phyloP scores from a whole-genome alignment of 805 yeast genomes.

The Spathaspora gorwiae region DNA sequence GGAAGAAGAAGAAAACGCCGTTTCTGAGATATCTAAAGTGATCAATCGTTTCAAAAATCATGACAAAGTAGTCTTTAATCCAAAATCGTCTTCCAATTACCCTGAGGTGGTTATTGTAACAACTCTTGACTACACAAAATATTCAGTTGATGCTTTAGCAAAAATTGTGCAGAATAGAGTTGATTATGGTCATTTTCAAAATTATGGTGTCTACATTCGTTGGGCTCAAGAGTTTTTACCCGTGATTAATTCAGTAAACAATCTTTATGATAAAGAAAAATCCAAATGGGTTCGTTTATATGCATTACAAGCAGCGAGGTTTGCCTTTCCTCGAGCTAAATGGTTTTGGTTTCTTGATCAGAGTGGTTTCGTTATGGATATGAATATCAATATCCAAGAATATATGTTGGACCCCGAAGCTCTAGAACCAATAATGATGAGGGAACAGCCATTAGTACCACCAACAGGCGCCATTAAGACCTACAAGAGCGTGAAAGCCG shows the following conservation, averaged over 20 bases:
- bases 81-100: constrained; percentile 29
- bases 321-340: constrained; percentile 86
- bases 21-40: constrained; percentile 40
- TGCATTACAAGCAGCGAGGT: constrained; percentile 81
- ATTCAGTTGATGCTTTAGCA: constrained; percentile 54
- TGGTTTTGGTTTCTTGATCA: constrained; percentile 87
- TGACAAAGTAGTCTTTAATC: constrained; percentile 52
- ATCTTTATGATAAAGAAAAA: constrained; percentile 38
- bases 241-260: constrained; percentile 39
- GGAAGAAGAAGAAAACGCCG: constrained; percentile 46
- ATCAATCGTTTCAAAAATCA: constrained; percentile 59
- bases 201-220: constrained; percentile 78
- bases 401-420: constrained; percentile 58
- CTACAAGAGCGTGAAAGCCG: constrained; percentile 53
- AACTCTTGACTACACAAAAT: constrained; percentile 68
- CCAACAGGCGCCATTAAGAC: constrained; percentile 67
- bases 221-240: constrained; percentile 84
- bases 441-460: constrained; percentile 70
- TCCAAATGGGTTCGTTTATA: constrained; percentile 62
- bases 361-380: constrained; percentile 71
- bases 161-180: constrained; percentile 79
- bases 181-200: constrained; percentile 78
- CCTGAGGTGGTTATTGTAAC: constrained; percentile 78
- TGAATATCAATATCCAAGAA: constrained; percentile 53
- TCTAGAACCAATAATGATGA: constrained; percentile 58